Base-by-base conservation (phyloP, 2,329 filamentous ascomycete species). In the Scedosporium minutisporum region DNA sequence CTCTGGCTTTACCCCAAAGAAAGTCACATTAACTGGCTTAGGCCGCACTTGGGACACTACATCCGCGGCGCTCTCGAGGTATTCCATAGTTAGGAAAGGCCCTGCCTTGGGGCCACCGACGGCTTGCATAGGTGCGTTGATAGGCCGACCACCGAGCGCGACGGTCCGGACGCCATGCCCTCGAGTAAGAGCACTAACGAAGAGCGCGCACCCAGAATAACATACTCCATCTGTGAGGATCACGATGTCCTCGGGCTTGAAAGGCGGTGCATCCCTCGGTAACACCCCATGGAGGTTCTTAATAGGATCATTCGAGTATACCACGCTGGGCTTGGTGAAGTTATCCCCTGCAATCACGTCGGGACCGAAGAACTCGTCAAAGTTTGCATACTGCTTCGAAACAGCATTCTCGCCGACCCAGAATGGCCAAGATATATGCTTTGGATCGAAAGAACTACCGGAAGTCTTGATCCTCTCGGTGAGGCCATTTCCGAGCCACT, bases 41-140 rank as follows among this genome's bases (percentile, higher is more conserved):
- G 16, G 16, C 6, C 44, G n/a, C 25, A 58, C 29, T 9, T 14
- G 12, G 7, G 57, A 58, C 6, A 58, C 27, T 12, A 23, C 10
- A 23, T 53, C n/a, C 14, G 16, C 14, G 6, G 18, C n/a, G 16
- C 25, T n/a, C 27, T 23, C 48, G 44, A 23, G n/a, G 46, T 33
- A 60, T 55, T 41, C 9, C 44, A 48, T 48, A 9, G 44, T 48
- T 2, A 9, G 67, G 33, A 21, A 9, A 23, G 73, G 74, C 1
- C 73, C 74, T 38, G 87, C 87, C 67, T 87, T 85, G 58, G 84
- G 80, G n/a, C 86, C 87, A n/a, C 86, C 85, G 18, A 87, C 77
- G 4, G 78, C 80, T 74, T 88, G 84, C 75, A 87, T 88, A 0
- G 81, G 79, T 0, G 74, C 73, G 0, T 76, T 67, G 10, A 74